phyloP scores from a whole-genome alignment of 2,329 filamentous ascomycete genomes.

The Fusarium redolens region DNA sequence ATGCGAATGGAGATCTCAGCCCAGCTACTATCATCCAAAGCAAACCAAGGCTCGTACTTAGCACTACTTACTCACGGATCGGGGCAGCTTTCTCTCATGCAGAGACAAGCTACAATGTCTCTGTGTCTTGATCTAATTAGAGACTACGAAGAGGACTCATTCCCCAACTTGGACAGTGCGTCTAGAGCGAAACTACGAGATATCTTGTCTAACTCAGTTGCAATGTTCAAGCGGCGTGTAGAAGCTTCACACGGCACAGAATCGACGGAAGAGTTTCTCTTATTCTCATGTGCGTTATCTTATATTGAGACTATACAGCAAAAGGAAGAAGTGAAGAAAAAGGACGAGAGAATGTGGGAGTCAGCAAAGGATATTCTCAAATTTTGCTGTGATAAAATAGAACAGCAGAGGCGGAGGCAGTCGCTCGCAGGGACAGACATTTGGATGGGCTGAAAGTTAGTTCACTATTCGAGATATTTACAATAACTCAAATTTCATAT shows the following conservation, averaged over 20 bases:
- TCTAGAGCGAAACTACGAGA: background rate
- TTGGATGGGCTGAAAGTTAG: background rate
- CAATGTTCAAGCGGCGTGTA: background rate
- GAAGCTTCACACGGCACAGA: background rate
- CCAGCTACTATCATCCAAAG: background rate
- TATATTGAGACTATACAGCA: background rate
- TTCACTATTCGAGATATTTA: too few species aligned
- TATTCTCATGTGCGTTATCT: background rate
- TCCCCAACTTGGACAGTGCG: background rate
- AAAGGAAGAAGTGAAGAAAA: accelerated
- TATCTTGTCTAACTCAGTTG: background rate
- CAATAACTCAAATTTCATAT: too few species aligned
- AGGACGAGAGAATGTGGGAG: accelerated
- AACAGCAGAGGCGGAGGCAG: background rate
- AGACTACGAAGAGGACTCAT: background rate
- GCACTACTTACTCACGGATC: background rate
- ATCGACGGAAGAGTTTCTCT: background rate
- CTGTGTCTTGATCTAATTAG: background rate
- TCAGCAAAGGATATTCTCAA: background rate
- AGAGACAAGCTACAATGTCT: background rate
- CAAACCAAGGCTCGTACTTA: background rate
- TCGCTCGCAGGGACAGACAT: background rate
- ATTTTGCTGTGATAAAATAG: background rate
- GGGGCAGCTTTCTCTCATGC: background rate
- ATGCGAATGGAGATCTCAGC: background rate